A percentile compares a stretch with the other conserved stretches of the same genome.
These are phyloP conservation scores for Paramecium primaurelia DNA, from an alignment of 73 alveolate genomes.

Conservation along the genomic window DNA sequence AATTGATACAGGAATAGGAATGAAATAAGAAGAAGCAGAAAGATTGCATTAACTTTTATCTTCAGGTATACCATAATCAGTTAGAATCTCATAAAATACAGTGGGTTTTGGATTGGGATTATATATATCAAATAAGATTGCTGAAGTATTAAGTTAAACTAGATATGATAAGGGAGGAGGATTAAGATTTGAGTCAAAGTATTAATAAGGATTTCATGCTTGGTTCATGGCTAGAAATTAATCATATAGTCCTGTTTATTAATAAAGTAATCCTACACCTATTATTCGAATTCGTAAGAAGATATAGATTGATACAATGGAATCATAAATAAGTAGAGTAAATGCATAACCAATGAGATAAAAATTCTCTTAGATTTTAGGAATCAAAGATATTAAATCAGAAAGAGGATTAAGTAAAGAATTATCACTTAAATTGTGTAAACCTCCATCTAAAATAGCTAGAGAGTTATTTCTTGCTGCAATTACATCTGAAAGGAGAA, in stretches of 20 bases:
- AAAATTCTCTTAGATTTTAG: background rate
- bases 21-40: background rate
- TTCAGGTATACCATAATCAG: background rate
- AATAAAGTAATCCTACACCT: background rate
- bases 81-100: background rate
- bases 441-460: background rate
- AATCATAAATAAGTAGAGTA: background rate
- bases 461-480: background rate
- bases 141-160: background rate
- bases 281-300: background rate
- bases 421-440: background rate
- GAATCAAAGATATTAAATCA: background rate
- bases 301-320: background rate
- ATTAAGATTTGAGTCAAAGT: background rate
- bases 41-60: background rate
- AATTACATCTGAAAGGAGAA: background rate
- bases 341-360: constrained; percentile 29
- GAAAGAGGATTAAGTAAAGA: background rate
- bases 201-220: background rate
- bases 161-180: constrained; percentile 22
- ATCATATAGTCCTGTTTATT: background rate
- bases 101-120: constrained; percentile 43
- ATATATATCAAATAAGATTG: background rate
- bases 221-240: constrained; percentile 10
- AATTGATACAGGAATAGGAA: constrained; percentile 25